These are phyloP conservation scores for Babesia caballi DNA, from an alignment of 169 alveolate genomes.

Conservation along the genomic window DNA sequence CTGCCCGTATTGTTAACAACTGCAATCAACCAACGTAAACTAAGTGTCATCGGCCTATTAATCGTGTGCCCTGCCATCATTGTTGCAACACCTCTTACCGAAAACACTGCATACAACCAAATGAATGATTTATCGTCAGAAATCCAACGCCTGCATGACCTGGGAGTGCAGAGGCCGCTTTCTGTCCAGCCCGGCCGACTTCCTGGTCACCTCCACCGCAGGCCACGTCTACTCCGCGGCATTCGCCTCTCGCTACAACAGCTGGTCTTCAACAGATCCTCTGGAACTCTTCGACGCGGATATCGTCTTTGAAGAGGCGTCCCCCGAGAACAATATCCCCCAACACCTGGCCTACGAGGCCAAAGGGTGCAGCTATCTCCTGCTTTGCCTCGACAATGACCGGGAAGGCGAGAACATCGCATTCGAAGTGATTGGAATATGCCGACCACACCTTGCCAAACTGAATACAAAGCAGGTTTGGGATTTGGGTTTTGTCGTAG, in stretches of 20 bases:
- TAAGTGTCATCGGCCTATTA: too few relatives aligned
- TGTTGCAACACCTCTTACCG: too few relatives aligned
- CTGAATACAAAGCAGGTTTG: slow-evolving; percentile 11
- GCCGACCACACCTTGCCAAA: slow-evolving; percentile 22
- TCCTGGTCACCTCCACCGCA: slow-evolving; percentile 83
- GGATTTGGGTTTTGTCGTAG: background rate
- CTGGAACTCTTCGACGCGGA: slow-evolving; percentile 91
- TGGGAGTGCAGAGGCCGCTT: slow-evolving; percentile 29
- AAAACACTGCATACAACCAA: too few relatives aligned
- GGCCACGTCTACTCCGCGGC: slow-evolving; percentile 94
- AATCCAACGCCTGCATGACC: slow-evolving; percentile 18
- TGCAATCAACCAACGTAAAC: too few relatives aligned
- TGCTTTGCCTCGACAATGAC: slow-evolving; percentile 98
- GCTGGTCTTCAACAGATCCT: slow-evolving; percentile 92
- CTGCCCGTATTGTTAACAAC: too few relatives aligned
- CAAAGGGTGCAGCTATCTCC: slow-evolving; percentile 85
- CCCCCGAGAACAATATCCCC: slow-evolving; percentile 68
- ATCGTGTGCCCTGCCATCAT: too few relatives aligned
- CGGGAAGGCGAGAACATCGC: slow-evolving; percentile 99
- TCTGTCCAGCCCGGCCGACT: slow-evolving; percentile 53
- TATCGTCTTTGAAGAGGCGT: slow-evolving; percentile 85
- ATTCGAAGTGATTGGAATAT: slow-evolving; percentile 91
- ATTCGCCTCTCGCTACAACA: slow-evolving; percentile 88
- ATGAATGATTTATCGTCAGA: slow-evolving; percentile 3
- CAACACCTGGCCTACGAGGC: slow-evolving; percentile 86